Conservation (phyloP, 2,329 filamentous ascomycete species). For the Torrubiella hemipterigena region DNA sequence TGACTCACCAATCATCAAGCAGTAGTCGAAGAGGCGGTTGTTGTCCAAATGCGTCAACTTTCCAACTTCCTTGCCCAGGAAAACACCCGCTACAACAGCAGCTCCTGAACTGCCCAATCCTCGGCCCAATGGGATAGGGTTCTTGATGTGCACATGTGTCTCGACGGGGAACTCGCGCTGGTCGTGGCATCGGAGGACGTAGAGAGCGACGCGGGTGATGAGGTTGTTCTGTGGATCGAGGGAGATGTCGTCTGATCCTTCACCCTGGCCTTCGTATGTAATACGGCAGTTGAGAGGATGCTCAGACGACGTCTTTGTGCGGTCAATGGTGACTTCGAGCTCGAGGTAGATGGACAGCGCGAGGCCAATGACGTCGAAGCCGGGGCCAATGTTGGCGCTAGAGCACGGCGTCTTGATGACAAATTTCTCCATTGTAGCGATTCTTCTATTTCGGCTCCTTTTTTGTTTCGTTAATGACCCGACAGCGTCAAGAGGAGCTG, state of each 20-base stretch:
- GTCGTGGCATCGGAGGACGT: slow-evolving; percentile 86
- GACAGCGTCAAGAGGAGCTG: background rate
- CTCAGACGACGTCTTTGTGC: slow-evolving; percentile 36
- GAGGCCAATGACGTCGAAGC: slow-evolving; percentile 95
- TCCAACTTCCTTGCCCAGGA: slow-evolving; percentile 81
- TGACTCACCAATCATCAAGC: slow-evolving; percentile 76
- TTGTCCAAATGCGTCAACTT: slow-evolving; percentile 61
- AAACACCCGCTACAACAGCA: slow-evolving; percentile 90
- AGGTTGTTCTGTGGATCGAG: slow-evolving; percentile 81
- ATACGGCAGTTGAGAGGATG: slow-evolving; percentile 74
- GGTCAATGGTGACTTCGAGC: slow-evolving; percentile 67
- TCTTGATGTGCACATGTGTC: slow-evolving; percentile 89
- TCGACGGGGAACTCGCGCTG: slow-evolving; percentile 72
- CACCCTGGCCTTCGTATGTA: slow-evolving; percentile 77
- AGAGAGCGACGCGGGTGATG: slow-evolving; percentile 86
- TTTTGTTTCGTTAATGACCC: background rate
- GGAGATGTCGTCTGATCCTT: slow-evolving; percentile 60
- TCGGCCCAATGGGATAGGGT: slow-evolving; percentile 85
- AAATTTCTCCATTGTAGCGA: slow-evolving; percentile 42
- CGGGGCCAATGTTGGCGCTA: slow-evolving; percentile 93
- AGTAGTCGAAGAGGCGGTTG: slow-evolving; percentile 85
- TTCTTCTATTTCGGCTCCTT: background rate
- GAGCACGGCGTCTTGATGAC: slow-evolving; percentile 79
- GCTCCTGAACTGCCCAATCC: slow-evolving; percentile 93
- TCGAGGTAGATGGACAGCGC: slow-evolving; percentile 91